Percentiles rank a stretch among this genome's conserved stretches.
phyloP scores from a whole-genome alignment of 306 rosid species.

The Citrullus mucosospermus region DNA sequence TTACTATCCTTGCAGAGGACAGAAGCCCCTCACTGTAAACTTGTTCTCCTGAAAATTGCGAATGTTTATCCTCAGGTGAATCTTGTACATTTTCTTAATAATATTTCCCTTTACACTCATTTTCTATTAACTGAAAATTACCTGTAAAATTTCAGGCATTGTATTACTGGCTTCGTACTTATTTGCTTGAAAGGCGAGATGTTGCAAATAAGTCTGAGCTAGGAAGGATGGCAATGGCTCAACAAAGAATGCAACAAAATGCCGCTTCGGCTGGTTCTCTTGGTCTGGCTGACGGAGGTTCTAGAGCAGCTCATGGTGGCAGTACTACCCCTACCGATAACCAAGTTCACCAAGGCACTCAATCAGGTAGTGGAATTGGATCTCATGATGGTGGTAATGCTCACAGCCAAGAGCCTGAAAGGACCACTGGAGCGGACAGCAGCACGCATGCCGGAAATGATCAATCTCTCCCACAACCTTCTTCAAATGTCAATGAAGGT shows the following conservation, averaged over 20 bases:
- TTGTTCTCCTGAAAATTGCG: constrained; percentile 83
- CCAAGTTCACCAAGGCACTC: constrained; percentile 69
- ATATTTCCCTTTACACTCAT: not conserved
- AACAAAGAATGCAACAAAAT: constrained; percentile 83
- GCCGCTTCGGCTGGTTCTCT: constrained; percentile 53
- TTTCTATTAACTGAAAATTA: not conserved
- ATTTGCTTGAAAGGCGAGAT: constrained; percentile 92
- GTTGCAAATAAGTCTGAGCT: constrained; percentile 94
- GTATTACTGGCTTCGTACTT: constrained; percentile 97
- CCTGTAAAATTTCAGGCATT: constrained; percentile 44
- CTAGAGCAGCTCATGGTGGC: constrained; percentile 63
- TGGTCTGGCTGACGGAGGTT: constrained; percentile 66
- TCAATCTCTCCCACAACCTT: constrained; percentile 69
- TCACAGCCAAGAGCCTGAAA: constrained; percentile 88
- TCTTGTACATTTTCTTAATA: not conserved
- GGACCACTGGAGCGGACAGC: constrained; percentile 74
- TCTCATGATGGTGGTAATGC: constrained; percentile 85
- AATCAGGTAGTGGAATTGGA: constrained; percentile 66
- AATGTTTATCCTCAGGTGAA: constrained; percentile 82
- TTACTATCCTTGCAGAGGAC: constrained; percentile 94
- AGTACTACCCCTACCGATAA: constrained; percentile 45
- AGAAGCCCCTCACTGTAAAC: constrained; percentile 93
- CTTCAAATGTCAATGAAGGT: constrained; percentile 65
- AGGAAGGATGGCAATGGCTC: constrained; percentile 82
- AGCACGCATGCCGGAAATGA: constrained; percentile 67